These are phyloP conservation scores for Phytophthora tubulina DNA, from an alignment of 352 stramenopile species.

Conservation along the genomic window DNA sequence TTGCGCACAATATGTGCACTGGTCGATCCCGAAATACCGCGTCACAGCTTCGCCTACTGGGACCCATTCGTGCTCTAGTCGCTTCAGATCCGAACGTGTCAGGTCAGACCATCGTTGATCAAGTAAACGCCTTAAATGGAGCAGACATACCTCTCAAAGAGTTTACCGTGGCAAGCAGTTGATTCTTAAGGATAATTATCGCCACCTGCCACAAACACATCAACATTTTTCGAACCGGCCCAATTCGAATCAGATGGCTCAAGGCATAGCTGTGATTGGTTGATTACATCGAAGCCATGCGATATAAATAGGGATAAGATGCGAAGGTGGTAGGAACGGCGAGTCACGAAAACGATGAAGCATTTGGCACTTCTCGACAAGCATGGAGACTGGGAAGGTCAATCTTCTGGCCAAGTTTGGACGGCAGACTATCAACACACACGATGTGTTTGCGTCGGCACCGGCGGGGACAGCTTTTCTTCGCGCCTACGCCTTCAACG, in stretches of 20 bases:
- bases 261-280: background rate
- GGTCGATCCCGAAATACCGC: too few species aligned
- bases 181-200: background rate
- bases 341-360: background rate
- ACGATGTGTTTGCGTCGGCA: conserved; percentile 9
- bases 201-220: background rate
- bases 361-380: background rate
- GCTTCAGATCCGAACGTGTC: too few species aligned
- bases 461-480: background rate
- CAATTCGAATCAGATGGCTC: background rate
- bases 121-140: too few species aligned
- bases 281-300: background rate
- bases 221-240: background rate
- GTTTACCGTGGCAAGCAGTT: too few species aligned
- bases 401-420: background rate
- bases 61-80: too few species aligned
- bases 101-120: too few species aligned
- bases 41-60: too few species aligned
- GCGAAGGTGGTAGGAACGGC: background rate
- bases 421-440: background rate
- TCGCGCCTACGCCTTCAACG: conserved; percentile 9
- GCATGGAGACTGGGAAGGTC: conserved; percentile 7
- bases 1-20: too few species aligned
- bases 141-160: too few species aligned
- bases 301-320: background rate